Conservation (phyloP, 768 basidiomycete species). For the Ephemerocybe angulata region DNA sequence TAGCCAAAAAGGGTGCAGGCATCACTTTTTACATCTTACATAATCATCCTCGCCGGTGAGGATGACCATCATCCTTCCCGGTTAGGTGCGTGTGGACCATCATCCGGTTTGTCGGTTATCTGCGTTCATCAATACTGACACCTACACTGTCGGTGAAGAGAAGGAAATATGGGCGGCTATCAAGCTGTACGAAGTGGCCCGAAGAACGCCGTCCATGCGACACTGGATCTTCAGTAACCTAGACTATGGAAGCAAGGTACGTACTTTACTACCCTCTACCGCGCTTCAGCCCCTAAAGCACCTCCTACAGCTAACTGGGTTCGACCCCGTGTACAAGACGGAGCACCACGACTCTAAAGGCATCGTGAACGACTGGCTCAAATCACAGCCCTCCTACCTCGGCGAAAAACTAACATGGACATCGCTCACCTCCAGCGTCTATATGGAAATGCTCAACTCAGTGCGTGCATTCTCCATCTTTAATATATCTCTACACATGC, state of each 20-base stretch:
- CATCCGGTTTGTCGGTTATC: too few relatives aligned
- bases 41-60: too few relatives aligned
- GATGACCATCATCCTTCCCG: too few relatives aligned
- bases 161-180: slow-evolving; percentile 38
- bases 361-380: slow-evolving; percentile 35
- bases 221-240: slow-evolving; percentile 43
- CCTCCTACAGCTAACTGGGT: slow-evolving; percentile 17
- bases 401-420: slow-evolving; percentile 34
- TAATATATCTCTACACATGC: too few relatives aligned
- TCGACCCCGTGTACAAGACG: slow-evolving; percentile 29
- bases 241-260: slow-evolving; percentile 39
- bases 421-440: slow-evolving; percentile 35
- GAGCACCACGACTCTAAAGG: slow-evolving; percentile 43
- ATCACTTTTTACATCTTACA: too few relatives aligned
- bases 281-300: not conserved
- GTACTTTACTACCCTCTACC: not conserved
- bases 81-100: too few relatives aligned
- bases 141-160: slow-evolving; percentile 39
- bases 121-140: slow-evolving; percentile 39
- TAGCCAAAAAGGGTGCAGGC: too few relatives aligned
- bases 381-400: slow-evolving; percentile 30
- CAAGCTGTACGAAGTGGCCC: slow-evolving; percentile 39
- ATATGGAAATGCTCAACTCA: slow-evolving; percentile 39
- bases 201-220: slow-evolving; percentile 26
- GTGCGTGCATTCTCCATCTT: too few relatives aligned